Evolutionary conservation across 164 flowering plant species (phyloP), one percentile per base, ranked within the genome.

Genomic region (Macadamia tetraphylla): DNA sequence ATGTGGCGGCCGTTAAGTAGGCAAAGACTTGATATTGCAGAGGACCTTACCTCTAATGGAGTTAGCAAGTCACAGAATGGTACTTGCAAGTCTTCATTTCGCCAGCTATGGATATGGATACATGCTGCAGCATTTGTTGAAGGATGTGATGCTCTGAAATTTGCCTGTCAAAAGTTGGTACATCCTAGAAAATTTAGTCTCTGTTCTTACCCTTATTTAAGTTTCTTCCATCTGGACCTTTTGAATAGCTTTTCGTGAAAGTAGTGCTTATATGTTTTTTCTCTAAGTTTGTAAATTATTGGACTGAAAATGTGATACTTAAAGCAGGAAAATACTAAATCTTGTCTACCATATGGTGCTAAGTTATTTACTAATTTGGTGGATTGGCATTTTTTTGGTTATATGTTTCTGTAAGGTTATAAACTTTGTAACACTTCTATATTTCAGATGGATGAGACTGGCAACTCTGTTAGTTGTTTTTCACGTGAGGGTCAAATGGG

Each of bases 41-140:
- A 46, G 51, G 9, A 46, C 13, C 51, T 43, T 42, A 48, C 23
- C 31, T 6, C 17, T 63, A 67, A 78, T 69, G 77, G 60, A 44
- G 29, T 7, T 68, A 48, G 48, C 32, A 60, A 35, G 31, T 42
- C 74, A 58, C 52, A 65, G 46, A 66, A 43, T 3, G 69, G 14
- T 63, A 66, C 64, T 29, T 23, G 61, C 23, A 13, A 35, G 71
- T 73, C 77, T 58, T n/a, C 78, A 60, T 65, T 72, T 59, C 87
- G 91, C 65, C 89, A 85, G 72, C 67, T 92, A 66, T 92, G 96
- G 99, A 63, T 92, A 58, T 90, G 92, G 92, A 78, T 94, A 61
- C 98, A 94, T 85, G 85, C 91, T 61, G 86, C 97, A 18, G 86
- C 88, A 62, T 78, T 84, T 46, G 32, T 35, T 64, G 98, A 92